Percentiles rank a stretch among this genome's conserved stretches.
Conservation (phyloP, 257 asterid species). For the Cinchona pubescens region DNA sequence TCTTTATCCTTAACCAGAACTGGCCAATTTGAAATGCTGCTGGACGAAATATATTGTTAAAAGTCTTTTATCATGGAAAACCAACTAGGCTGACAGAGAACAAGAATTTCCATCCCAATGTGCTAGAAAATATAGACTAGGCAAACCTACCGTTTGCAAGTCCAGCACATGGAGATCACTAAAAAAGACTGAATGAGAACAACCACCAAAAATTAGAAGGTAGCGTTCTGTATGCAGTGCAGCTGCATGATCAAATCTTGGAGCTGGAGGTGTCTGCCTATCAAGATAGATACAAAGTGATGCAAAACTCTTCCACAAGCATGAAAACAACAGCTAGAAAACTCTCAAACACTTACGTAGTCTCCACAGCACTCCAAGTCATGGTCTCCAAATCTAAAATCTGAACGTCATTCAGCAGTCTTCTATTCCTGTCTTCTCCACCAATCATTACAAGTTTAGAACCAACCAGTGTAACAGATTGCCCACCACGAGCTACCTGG, state of each 20-base stretch:
- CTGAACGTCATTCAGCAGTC: conserved; percentile 71
- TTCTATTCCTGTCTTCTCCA: conserved; percentile 80
- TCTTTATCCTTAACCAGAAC: background rate
- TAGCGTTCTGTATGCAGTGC: conserved; percentile 72
- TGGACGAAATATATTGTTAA: background rate
- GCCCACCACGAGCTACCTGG: conserved; percentile 97
- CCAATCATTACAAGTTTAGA: conserved; percentile 94
- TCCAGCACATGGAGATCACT: conserved; percentile 86
- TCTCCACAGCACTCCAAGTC: conserved; percentile 81
- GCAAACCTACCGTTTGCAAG: conserved; percentile 76
- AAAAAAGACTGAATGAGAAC: conserved; percentile 93
- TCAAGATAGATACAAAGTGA: conserved; percentile 32
- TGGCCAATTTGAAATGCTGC: background rate
- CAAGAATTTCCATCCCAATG: background rate
- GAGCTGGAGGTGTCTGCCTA: conserved; percentile 92
- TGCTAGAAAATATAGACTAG: conserved; percentile 20
- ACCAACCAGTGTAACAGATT: conserved; percentile 75
- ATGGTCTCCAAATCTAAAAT: conserved; percentile 89
- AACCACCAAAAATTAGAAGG: conserved; percentile 92
- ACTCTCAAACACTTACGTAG: conserved; percentile 50
- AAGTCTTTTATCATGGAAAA: background rate
- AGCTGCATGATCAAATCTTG: conserved; percentile 95
- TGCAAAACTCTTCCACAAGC: conserved; percentile 21
- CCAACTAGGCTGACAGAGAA: background rate
- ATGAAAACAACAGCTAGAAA: conserved; percentile 21